phyloP scores from a whole-genome alignment of 352 stramenopile genomes.

The Globisporangium parvum region DNA sequence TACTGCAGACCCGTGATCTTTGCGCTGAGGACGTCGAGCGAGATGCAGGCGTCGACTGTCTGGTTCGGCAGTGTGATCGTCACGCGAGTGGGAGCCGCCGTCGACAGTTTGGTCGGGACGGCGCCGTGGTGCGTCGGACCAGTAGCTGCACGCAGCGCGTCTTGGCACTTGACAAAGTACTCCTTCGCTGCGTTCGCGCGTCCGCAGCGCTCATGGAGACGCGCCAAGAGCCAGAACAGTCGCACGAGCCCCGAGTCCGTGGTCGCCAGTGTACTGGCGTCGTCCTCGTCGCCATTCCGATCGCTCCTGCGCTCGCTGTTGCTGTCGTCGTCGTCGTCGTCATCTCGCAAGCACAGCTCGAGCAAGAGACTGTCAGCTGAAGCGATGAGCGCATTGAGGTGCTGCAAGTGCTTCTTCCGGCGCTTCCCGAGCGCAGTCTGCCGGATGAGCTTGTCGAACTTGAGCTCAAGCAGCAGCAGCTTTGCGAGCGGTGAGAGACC shows the following conservation, averaged over 20 bases:
- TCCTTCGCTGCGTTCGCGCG: conserved; percentile 39
- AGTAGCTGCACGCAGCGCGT: conserved; percentile 13
- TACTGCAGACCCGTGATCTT: conserved; percentile 49
- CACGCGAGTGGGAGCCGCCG: background rate
- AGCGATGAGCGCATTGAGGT: conserved; percentile 21
- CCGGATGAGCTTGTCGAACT: conserved; percentile 37
- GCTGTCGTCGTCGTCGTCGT: too few relatives aligned
- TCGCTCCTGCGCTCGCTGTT: too few relatives aligned
- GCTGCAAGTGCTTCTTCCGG: conserved; percentile 16
- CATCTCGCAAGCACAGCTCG: conserved; percentile 35
- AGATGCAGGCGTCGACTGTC: conserved; percentile 30
- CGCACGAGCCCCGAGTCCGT: conserved; percentile 15
- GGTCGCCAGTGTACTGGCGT: background rate
- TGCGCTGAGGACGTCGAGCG: conserved; percentile 27
- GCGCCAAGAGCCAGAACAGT: conserved; percentile 53
- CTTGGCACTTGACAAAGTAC: conserved; percentile 51
- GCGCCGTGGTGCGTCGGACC: background rate
- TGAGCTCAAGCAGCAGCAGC: conserved; percentile 59
- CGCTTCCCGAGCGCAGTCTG: conserved; percentile 20
- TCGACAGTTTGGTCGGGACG: background rate
- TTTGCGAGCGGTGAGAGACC: conserved; percentile 30
- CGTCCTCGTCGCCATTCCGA: conserved; percentile 11
- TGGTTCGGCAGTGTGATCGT: conserved; percentile 40
- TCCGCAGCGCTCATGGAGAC: conserved; percentile 37
- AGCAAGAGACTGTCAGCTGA: conserved; percentile 33